Evolutionary conservation across 1,284 basidiomycete genomes (phyloP).

Genomic region (Fomitopsis schrenkii): DNA sequence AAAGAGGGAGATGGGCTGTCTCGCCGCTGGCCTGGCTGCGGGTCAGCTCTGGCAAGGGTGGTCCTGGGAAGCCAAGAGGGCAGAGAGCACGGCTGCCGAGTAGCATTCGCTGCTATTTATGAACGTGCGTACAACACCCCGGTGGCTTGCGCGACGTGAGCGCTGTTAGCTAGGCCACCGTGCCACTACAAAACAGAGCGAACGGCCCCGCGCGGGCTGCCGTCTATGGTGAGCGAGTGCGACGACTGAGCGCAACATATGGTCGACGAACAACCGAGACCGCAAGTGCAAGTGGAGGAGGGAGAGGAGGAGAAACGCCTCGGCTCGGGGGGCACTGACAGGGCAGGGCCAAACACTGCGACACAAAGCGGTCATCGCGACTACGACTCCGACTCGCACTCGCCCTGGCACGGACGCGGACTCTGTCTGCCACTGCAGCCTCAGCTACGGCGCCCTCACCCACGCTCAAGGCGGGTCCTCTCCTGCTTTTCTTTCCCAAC

Average conservation of each 20-base stretch:
- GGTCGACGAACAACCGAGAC: not conserved
- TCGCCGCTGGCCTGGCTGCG: not conserved
- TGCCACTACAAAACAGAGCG: not conserved
- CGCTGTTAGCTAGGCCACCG: not conserved
- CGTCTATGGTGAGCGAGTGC: not conserved
- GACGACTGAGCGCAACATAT: not conserved
- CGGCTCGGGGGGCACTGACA: not conserved
- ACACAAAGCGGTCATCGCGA: constrained; percentile 4
- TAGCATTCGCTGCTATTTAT: not conserved
- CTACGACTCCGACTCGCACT: not conserved
- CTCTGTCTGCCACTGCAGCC: not conserved
- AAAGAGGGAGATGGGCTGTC: not conserved
- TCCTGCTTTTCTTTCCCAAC: constrained; percentile 3
- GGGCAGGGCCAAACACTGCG: not conserved
- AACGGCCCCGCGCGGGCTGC: not conserved
- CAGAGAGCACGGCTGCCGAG: not conserved
- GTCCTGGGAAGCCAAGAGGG: constrained; percentile 1
- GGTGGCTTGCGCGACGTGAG: not conserved
- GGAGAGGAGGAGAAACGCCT: not conserved
- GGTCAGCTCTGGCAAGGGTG: not conserved
- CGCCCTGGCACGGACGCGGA: not conserved
- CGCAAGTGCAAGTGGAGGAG: not conserved
- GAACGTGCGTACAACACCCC: not conserved
- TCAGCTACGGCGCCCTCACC: not conserved
- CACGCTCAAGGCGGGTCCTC: not conserved